A percentile compares a stretch with the other conserved stretches of the same genome.
These are phyloP conservation scores for Cicer judaicum DNA, from an alignment of 306 rosid genomes.

Conservation along the genomic window DNA sequence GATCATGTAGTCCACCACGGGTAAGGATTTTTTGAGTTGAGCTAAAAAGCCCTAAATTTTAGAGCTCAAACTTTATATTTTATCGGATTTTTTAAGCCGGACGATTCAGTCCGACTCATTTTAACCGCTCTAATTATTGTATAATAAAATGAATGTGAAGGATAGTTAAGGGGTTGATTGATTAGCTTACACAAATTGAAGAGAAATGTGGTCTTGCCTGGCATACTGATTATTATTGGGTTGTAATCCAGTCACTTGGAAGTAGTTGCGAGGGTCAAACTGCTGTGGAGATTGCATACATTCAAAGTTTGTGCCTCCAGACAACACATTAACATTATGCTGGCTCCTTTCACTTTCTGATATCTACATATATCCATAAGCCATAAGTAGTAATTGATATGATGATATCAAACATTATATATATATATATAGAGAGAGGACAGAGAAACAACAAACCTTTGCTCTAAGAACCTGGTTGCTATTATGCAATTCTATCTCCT, in stretches of 20 bases:
- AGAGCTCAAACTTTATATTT: too few species aligned
- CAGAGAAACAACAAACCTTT: slow-evolving; percentile 55
- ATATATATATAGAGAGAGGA: too few species aligned
- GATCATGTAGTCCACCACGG: too few species aligned
- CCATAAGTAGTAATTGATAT: background rate
- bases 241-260: slow-evolving; percentile 76
- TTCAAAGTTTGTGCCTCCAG: slow-evolving; percentile 58
- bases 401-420: background rate
- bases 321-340: slow-evolving; percentile 51
- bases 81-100: too few species aligned
- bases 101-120: too few species aligned
- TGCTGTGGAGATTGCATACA: slow-evolving; percentile 54
- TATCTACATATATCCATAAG: slow-evolving; percentile 49
- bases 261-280: slow-evolving; percentile 71
- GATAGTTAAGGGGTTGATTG: background rate
- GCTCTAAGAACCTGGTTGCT: slow-evolving; percentile 83
- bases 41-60: too few species aligned
- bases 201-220: slow-evolving; percentile 72
- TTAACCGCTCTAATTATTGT: too few species aligned
- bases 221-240: slow-evolving; percentile 66
- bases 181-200: slow-evolving; percentile 71
- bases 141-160: slow-evolving; percentile 3
- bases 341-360: slow-evolving; percentile 68
- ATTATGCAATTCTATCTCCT: slow-evolving; percentile 86
- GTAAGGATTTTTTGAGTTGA: too few species aligned